Base-by-base conservation (phyloP, 1,139 yeast genomes). In the Saccharomyces pastorianus region DNA sequence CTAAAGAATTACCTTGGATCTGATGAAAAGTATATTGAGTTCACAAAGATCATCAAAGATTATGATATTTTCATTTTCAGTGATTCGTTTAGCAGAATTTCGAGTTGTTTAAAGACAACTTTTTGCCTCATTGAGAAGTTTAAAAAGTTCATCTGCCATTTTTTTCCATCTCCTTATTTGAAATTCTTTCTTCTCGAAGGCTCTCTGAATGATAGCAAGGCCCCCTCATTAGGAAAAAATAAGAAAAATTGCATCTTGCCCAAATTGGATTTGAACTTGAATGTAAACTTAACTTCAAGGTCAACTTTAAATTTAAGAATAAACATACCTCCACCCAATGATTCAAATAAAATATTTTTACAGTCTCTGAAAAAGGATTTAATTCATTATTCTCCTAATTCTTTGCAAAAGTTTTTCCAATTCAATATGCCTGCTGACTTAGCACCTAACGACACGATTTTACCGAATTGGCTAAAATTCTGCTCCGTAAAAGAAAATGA, bases 391-490 rank as follows among this genome's bases (percentile, higher is more conserved):
- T 79, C 81, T 0, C 61, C 68, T 1, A 61, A 61, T 34, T 66
- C 73, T 5, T 47, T 68, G 17, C 58, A 57, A 29, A 67, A 63
- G 50, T 66, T 64, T 52, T 68, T 68, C 48, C 48, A 49, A 14
- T 67, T 56, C 61, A 67, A 51, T 23, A 59, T 58, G 49, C 73
- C 67, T 13, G 52, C 38, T 3, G 58, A 60, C 3, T 53, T 63
- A 34, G 62, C 61, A 48, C 48, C 52, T 13, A 60, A 64, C 29
- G 63, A 62, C 42, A 32, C 54, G 4, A 28, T 63, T 23, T 61
- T 80, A 17, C 86, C 87, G 2, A 56, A 55, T 2, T 82, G 87
- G 87, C 63, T 82, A 47, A 62, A 65, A 46, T 72, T 71, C 11
- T 71, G 74, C 47, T 61, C 70, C 0, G 11, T 20, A 8, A 58